Evolutionary conservation across 352 stramenopile species (phyloP), one percentile per base, ranked within the genome.

Genomic region (Pythium brassicae): DNA sequence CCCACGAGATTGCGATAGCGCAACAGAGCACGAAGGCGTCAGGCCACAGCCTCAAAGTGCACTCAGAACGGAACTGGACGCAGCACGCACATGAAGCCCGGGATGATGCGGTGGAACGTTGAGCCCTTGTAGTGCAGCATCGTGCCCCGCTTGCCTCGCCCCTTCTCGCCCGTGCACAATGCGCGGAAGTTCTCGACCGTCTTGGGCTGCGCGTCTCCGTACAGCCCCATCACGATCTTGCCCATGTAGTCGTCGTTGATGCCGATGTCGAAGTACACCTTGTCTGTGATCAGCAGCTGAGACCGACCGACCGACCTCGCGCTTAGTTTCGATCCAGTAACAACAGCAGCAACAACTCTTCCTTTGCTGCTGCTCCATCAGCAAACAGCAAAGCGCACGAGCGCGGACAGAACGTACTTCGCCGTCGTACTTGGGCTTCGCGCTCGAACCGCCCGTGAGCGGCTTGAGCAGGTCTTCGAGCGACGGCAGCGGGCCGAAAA

Each of bases 21-120:
- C n/a, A n/a, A n/a, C n/a, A n/a, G n/a, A n/a, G n/a, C n/a, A n/a
- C n/a, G n/a, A n/a, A n/a, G n/a, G n/a, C n/a, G n/a, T n/a, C n/a
- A n/a, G n/a, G n/a, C n/a, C n/a, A n/a, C n/a, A n/a, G n/a, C n/a
- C n/a, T n/a, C n/a, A n/a, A n/a, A n/a, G n/a, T n/a, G n/a, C n/a
- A n/a, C n/a, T n/a, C n/a, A n/a, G n/a, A n/a, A n/a, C n/a, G n/a
- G n/a, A n/a, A n/a, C n/a, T n/a, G n/a, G n/a, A n/a, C n/a, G n/a
- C n/a, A n/a, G n/a, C n/a, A 77, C 83, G 32, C 77, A 93, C 90
- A 96, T 97, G 70, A 96, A 97, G 43, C 93, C 80, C 2, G 89
- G 95, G 67, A 99, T 98, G 42, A 99, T 97, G 44, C 97, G 85
- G 77, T 99, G 97, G 76, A 99, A 99, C 2, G 61, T 69, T 35